These are phyloP conservation scores for Musa itinerans DNA, from an alignment of 176 grass and related monocot species.

Conservation along the genomic window DNA sequence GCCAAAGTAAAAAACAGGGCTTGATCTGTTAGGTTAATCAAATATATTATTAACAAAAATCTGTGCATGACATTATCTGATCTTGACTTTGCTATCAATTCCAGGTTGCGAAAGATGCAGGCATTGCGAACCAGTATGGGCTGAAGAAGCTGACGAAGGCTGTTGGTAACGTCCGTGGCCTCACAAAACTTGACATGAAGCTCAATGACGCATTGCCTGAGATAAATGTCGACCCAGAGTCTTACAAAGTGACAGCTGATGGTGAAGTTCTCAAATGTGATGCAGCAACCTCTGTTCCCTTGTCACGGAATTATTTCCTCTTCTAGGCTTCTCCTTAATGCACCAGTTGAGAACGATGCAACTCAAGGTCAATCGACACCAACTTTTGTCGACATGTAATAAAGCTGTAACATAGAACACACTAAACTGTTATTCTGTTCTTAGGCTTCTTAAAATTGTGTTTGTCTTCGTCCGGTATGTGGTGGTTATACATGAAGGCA, in stretches of 20 bases:
- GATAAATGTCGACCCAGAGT: constrained; percentile 74
- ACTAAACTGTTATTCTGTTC: too few relatives aligned
- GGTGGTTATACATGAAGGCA: too few relatives aligned
- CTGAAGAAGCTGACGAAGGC: constrained; percentile 72
- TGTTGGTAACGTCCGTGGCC: constrained; percentile 40
- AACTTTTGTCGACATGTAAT: too few relatives aligned
- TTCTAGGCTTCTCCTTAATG: constrained; percentile 33
- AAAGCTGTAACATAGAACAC: too few relatives aligned
- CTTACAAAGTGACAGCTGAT: constrained; percentile 62
- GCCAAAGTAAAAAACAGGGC: background rate
- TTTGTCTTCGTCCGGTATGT: too few relatives aligned
- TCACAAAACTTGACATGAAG: constrained; percentile 87
- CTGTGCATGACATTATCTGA: background rate
- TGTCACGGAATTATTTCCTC: constrained; percentile 89
- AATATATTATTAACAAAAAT: too few relatives aligned
- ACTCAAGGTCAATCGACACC: too few relatives aligned
- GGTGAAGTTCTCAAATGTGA: constrained; percentile 58
- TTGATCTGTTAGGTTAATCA: too few relatives aligned
- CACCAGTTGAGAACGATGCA: too few relatives aligned
- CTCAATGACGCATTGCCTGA: constrained; percentile 70
- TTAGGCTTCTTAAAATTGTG: too few relatives aligned
- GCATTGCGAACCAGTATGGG: constrained; percentile 39
- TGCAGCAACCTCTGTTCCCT: constrained; percentile 43
- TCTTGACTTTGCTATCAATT: constrained; percentile 9
- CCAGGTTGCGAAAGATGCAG: constrained; percentile 66